Evolutionary conservation across 306 rosid genomes (phyloP), one percentile per base, ranked within the genome.

Genomic region (Prunus padus): DNA sequence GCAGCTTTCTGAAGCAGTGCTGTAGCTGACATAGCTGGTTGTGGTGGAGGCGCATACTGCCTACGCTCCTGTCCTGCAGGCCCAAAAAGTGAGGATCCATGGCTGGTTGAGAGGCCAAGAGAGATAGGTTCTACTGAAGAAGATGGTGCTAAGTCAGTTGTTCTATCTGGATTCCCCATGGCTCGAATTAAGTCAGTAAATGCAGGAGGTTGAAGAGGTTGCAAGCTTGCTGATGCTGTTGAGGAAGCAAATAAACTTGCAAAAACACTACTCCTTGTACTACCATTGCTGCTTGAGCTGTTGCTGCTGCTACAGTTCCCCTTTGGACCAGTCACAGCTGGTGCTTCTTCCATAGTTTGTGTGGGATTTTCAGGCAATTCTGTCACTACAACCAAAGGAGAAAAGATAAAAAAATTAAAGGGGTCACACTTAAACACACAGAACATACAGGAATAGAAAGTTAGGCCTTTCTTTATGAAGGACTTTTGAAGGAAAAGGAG

Each of bases 1-100:
- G 98, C 97, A 18, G 98, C 98, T 61, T 91, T 93, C 88, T 93
- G 98, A 9, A 93, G 96, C 26, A 93, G 76, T 11, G 98, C 98
- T 2, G 98, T 93, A 22, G 98, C 98, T 4, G 98, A 93, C 97
- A 93, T 88, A 2, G 93, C 89, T 1, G 97, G 93, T 45, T 85
- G 97, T 16, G 91, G 91, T 0, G 88, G 62, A 0, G 92, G 84
- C 0, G 84, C 81, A 30, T 89, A 91, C 14, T 84, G 98, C 45
- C 91, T 75, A 15, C 70, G 82, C 67, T 91, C 95, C 67, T 87
- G 95, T 69, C 89, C 90, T 25, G 87, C 88, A 26, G 88, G 51
- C 54, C 83, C 91, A 1, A 93, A 91, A 50, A 93, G 84, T 42
- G 96, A 81, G 9, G 97, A 79, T 54, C 87, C 88, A 0, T 78